Percentiles rank a stretch among this genome's conserved stretches.
Evolutionary conservation across 306 rosid species (phyloP).

Genomic region (Prunus fruticosa): DNA sequence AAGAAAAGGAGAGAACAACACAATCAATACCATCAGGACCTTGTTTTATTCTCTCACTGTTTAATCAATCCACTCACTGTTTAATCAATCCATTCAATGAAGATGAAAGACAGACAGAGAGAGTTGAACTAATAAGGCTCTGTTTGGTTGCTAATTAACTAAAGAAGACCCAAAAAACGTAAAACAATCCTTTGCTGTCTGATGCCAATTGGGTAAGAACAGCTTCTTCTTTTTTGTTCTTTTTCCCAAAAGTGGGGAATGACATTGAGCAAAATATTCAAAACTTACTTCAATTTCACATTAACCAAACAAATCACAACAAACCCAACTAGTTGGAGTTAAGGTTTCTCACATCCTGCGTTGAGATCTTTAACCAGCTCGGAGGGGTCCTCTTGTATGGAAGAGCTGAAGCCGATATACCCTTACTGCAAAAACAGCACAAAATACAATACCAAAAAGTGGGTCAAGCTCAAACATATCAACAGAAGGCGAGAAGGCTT

Average conservation of each 20-base stretch:
- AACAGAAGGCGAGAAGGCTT: not conserved
- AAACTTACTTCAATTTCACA: no score
- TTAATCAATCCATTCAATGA: not conserved
- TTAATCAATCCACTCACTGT: no score
- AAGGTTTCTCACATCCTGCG: slow-evolving; percentile 59
- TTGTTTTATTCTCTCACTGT: no score
- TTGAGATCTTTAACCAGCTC: slow-evolving; percentile 69
- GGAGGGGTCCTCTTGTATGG: slow-evolving; percentile 80
- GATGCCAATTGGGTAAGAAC: no score
- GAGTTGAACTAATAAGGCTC: not conserved
- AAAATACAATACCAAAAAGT: not conserved
- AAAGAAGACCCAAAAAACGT: not conserved
- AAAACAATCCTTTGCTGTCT: not conserved
- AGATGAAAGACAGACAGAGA: not conserved
- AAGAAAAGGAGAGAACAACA: not conserved
- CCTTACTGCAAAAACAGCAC: slow-evolving; percentile 53
- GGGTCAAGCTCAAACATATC: not conserved
- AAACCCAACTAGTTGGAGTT: not conserved
- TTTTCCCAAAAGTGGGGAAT: no score
- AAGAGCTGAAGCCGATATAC: slow-evolving; percentile 79
- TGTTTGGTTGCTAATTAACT: not conserved
- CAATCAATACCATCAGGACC: not conserved
- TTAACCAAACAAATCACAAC: not conserved
- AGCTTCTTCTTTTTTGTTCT: no score
- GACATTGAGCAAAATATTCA: no score